Percentiles rank a stretch among this genome's conserved stretches.
phyloP scores from a whole-genome alignment of 2,329 filamentous ascomycete genomes.

The Clathrospora elynae region DNA sequence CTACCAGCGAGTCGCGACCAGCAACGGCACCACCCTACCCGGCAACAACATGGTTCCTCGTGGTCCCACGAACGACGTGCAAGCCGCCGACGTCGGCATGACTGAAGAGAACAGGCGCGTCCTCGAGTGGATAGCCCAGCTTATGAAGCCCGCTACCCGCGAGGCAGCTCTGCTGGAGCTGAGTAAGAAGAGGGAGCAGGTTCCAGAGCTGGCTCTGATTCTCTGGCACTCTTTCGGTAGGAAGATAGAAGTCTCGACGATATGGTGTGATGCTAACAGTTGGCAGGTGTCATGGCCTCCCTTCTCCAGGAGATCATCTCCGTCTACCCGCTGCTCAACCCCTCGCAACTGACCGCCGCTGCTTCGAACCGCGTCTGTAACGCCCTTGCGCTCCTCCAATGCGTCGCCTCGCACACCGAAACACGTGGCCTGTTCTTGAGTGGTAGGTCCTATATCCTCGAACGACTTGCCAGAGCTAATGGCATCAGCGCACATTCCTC shows the following conservation, averaged over 20 bases:
- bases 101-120: constrained; percentile 91
- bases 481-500: constrained; percentile 82
- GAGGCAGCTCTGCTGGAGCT: constrained; percentile 92
- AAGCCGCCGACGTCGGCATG: constrained; percentile 56
- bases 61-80: constrained; percentile 47
- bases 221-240: constrained; percentile 98
- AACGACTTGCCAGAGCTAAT: constrained; percentile 18
- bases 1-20: constrained; percentile 74
- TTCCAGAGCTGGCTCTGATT: constrained; percentile 92
- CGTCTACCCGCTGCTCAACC: constrained; percentile 94
- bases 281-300: constrained; percentile 91
- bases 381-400: constrained; percentile 91
- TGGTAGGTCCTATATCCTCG: constrained; percentile 59
- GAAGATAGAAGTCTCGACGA: not conserved
- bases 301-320: constrained; percentile 98
- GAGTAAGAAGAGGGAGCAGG: constrained; percentile 98
- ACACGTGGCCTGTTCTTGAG: constrained; percentile 92
- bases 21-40: constrained; percentile 59
- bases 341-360: constrained; percentile 95
- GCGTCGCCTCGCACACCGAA: constrained; percentile 96
- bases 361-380: constrained; percentile 98
- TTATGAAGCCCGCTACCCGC: constrained; percentile 83
- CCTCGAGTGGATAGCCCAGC: constrained; percentile 89
- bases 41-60: constrained; percentile 46
- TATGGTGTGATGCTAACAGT: constrained; percentile 22